Percentiles rank a stretch among this genome's conserved stretches.
Conservation (phyloP, 1,284 basidiomycete species). For the Cutaneotrichosporon cutaneum region DNA sequence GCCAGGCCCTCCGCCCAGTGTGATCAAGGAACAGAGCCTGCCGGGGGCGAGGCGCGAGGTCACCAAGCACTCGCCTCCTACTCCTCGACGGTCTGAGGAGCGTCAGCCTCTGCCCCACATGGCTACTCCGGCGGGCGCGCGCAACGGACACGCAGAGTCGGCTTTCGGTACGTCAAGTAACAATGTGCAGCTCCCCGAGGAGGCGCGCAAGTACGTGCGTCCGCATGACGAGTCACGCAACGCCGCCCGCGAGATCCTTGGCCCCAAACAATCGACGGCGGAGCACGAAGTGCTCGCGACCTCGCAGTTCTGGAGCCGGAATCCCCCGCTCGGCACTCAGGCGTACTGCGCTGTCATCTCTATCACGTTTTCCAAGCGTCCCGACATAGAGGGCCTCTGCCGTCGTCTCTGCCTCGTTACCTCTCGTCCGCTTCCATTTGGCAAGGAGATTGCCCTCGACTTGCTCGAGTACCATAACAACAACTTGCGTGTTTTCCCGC, state of each 20-base stretch:
- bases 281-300: not conserved
- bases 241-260: not conserved
- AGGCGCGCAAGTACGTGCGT: not conserved
- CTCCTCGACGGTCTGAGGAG: not conserved
- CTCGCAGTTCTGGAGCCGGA: not conserved
- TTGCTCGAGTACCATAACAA: not conserved
- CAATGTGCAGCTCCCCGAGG: not conserved
- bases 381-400: not conserved
- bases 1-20: constrained; percentile 6
- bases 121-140: not conserved
- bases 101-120: not conserved
- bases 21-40: not conserved
- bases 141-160: not conserved
- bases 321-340: not conserved
- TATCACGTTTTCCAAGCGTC: not conserved
- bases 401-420: constrained; percentile 5
- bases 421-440: not conserved
- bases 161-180: not conserved
- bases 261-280: not conserved
- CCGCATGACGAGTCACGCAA: not conserved
- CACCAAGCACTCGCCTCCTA: not conserved
- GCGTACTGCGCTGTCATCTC: constrained; percentile 3
- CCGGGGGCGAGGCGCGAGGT: not conserved
- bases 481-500: not conserved
- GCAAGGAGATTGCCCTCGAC: not conserved